Base-by-base conservation (phyloP, 805 yeast species). In the Candida coleopterorum region DNA sequence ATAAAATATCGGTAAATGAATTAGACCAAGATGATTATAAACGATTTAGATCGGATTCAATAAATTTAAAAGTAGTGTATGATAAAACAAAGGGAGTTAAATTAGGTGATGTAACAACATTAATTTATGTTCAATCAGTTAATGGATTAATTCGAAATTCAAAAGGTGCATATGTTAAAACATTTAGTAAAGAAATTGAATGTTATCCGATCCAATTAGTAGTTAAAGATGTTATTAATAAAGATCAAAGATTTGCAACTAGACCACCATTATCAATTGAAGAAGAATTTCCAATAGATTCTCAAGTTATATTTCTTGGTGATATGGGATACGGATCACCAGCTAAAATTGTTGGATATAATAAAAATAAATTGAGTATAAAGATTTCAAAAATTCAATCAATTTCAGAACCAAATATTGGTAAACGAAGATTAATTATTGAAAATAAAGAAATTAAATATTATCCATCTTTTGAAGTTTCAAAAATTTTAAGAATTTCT, bases 261-360 rank as follows among this genome's bases (percentile, higher is more conserved):
- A 77, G 79, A 44, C 77, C 81, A 1, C 86, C 97, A 2, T 52
- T 76, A 25, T 87, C 96, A 6, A 67, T 93, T 40, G 81, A 77
- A 6, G 77, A 85, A 44, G 97, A 90, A 56, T 93, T 74, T 59
- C 97, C 97, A 14, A 37, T 72, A 4, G 81, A 74, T 11, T 72
- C 84, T 0, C 75, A 77, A 35, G 89, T 80, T 18, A 75, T 90
- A 7, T 85, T 85, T 53, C 66, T 93, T 42, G 95, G 97, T 32
- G 86, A 81, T 18, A 78, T 79, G 57, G 94, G 89, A 2, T 93
- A 86, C 55, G 97, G 98, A 37, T 75, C 86, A 4, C 79, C 84
- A 29, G 85, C 87, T 4, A 66, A 66, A 16, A 74, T 85, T 30
- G 73, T 72, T 32, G 90, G 85, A 0, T 76, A 81, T 50, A 68